Evolutionary conservation across 78 protist species (phyloP).

Genomic region (Dictyostelium capitatum): DNA sequence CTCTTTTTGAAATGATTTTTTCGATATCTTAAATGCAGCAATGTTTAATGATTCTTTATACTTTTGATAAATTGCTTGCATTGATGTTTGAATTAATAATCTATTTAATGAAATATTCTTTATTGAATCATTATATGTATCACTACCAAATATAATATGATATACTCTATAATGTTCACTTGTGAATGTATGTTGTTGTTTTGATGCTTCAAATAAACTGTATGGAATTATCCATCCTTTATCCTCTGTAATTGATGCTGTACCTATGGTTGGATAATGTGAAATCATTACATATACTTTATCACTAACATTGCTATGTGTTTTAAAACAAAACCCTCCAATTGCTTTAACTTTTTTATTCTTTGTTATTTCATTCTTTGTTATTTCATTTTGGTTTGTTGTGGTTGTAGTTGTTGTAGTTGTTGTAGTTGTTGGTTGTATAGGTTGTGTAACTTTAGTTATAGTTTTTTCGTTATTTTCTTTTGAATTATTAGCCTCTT

Average conservation of each 20-base stretch:
- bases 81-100: conserved; percentile 34
- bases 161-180: conserved; percentile 2
- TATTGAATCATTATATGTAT: conserved; percentile 40
- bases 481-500: neutral
- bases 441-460: too few relatives aligned
- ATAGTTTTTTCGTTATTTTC: neutral
- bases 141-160: conserved; percentile 50
- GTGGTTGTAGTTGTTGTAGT: neutral
- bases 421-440: neutral
- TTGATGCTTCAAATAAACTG: neutral
- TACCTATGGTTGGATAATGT: conserved; percentile 39
- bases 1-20: conserved; percentile 25
- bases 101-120: neutral
- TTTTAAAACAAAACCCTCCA: conserved; percentile 51
- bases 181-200: conserved; percentile 4
- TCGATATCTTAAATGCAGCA: conserved; percentile 26
- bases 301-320: conserved; percentile 17
- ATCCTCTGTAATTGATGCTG: conserved; percentile 3
- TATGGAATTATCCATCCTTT: conserved; percentile 66
- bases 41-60: conserved; percentile 45
- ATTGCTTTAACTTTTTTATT: conserved; percentile 7
- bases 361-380: neutral
- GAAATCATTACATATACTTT: conserved; percentile 40
- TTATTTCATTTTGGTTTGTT: neutral
- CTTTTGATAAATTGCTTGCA: conserved; percentile 29